Base-by-base conservation (phyloP, 192 early-diverging fungal genomes). In the Umbelopsis sp. region DNA sequence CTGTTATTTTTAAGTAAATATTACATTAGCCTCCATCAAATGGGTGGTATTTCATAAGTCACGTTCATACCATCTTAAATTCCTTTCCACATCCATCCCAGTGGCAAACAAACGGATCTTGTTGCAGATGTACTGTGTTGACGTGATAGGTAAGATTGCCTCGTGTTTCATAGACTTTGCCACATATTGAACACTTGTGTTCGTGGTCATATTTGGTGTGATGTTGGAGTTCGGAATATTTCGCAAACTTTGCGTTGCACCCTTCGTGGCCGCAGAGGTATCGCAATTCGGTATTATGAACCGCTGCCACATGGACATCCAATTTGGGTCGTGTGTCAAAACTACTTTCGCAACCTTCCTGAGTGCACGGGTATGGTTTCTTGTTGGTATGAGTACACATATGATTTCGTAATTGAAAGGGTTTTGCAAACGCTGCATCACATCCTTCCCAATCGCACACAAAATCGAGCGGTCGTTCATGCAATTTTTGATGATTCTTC, bases 371-470 rank as follows among this genome's bases (percentile, higher is more conserved):
- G 38, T 77, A 75, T 0, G 78, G 81, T 66, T 77, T 76, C 50
- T 76, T 65, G 45, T 77, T 74, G 34, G 79, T 76, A 47, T 85
- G 83, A 17, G 74, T 71, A 45, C 74, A 79, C 16, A 80, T 68
- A 56, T 85, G 83, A 29, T 72, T 69, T 36, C 78, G 76, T 41
- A 85, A 53, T 49, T 81, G 76, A 67, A 72, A 72, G 45, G 67
- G 70, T 43, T 85, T 80, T 3, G 45, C 52, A 65, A 81, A 85
- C 1, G 73, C 67, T 59, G 74, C 65, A 2, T 26, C 25, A 38
- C 83, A 85, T 2, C 77, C 81, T 24, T 71, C 74, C 76, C 79
- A 82, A 2, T 74, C 74, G 36, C 83, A 85, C 50, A 38, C 71
- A 45, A 47, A 62, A 3, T 29, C 16, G 8, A 34, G 47, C 11